Evolutionary conservation across 2,329 filamentous ascomycete species (phyloP).

Genomic region (Diplodia corticola): DNA sequence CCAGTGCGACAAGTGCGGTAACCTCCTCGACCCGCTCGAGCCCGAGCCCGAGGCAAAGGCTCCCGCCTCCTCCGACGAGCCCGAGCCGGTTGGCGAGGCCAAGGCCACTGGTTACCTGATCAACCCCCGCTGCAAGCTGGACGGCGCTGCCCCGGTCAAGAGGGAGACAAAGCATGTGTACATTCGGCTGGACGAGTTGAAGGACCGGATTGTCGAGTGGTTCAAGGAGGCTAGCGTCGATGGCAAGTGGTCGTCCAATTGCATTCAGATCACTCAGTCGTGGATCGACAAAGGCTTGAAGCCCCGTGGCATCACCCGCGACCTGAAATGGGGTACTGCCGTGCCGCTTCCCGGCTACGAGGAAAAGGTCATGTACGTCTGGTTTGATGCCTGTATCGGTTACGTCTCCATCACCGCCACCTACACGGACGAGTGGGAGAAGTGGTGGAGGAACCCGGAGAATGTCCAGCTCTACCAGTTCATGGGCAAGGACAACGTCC

Average conservation of each 20-base stretch:
- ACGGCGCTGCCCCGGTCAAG: conserved; percentile 76
- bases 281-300: conserved; percentile 85
- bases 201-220: conserved; percentile 76
- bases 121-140: conserved; percentile 82
- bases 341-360: conserved; percentile 63
- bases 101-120: conserved; percentile 30
- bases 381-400: conserved; percentile 91
- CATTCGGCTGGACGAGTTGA: conserved; percentile 80
- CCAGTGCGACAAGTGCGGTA: conserved; percentile 55
- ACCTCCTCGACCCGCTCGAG: conserved; percentile 51
- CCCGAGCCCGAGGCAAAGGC: conserved; percentile 22
- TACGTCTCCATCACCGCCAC: conserved; percentile 94
- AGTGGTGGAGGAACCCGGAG: conserved; percentile 91
- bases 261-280: conserved; percentile 71
- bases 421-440: conserved; percentile 86
- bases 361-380: conserved; percentile 85
- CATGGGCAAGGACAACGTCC: conserved; percentile 90
- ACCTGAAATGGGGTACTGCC: conserved; percentile 83
- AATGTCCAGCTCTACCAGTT: conserved; percentile 86
- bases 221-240: conserved; percentile 70
- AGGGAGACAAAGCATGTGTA: conserved; percentile 88
- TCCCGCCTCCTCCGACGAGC: background rate
- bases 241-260: conserved; percentile 75
- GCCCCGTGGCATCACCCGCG: conserved; percentile 84
- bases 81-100: conserved; percentile 18